Base-by-base conservation (phyloP, 2,329 filamentous ascomycete species). In the Blastomyces emzantsi region DNA sequence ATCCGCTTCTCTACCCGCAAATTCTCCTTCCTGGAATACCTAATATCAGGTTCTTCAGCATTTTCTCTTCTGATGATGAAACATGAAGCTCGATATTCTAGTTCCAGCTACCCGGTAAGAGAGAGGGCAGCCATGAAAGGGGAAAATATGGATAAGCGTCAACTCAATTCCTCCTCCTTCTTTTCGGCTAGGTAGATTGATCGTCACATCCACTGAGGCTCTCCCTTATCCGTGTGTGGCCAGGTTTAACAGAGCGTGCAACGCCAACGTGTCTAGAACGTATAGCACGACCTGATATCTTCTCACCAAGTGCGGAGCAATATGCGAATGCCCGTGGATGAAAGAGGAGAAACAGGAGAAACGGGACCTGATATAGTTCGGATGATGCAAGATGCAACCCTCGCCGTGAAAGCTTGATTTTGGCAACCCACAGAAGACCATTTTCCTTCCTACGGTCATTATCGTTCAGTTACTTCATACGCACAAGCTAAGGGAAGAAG, bases 101-200 rank as follows among this genome's bases (percentile, higher is more conserved):
- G n/a, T n/a, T 45, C 22, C 56, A 39, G 13, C 36, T 13, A 30
- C n/a, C 13, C 17, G 13, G 39, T 36, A 17, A 58, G 51, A 19
- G 25, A 54, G 51, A 28, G 4, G 56, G 11, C 22, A 45, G 22
- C 56, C n/a, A n/a, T 13, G 55, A 58, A 33, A 15, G 43, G 7
- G 7, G 8, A 1, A 49, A 49, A 60, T 47, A 22, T 47, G 41
- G 17, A 22, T 22, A 25, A 19, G 41, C 33, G 47, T 33, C 25
- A 49, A 47, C 41, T 60, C 57, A 39, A 41, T 60, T 33, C 25
- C 25, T 47, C 17, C 17, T 19, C 15, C 57, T 22, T 30, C 15
- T 28, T 22, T 49, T 22, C n/a, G 47, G 36, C 69, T 69, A n/a
- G 69, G 64, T 39, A 15, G 69, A 65, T 30, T 68, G 69, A 65